Evolutionary conservation across 495 filamentous ascomycete genomes (phyloP).

Genomic region (Penicillium riverlandense): DNA sequence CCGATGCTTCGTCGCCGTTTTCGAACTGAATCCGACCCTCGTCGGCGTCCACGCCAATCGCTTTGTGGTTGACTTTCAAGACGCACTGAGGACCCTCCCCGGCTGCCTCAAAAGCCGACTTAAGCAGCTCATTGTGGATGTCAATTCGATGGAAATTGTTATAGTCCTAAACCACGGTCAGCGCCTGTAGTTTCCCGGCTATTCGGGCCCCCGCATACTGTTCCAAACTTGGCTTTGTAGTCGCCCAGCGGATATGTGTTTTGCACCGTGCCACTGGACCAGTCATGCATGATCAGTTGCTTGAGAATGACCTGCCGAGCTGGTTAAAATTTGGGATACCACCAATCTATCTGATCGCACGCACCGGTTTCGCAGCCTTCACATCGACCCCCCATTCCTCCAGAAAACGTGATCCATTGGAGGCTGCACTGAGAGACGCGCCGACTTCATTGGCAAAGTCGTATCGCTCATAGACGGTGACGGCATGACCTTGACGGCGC

Average conservation of each 20-base stretch:
- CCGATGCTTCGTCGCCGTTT: conserved; percentile 9
- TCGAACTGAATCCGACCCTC: conserved; percentile 15
- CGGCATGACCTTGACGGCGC: conserved; percentile 42
- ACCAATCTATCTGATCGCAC: background rate
- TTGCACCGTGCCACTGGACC: conserved; percentile 16
- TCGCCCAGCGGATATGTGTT: conserved; percentile 19
- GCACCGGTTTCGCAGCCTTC: conserved; percentile 17
- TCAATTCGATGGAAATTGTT: conserved; percentile 27
- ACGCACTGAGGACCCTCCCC: conserved; percentile 12
- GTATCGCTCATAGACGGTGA: conserved; percentile 32
- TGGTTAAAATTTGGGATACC: background rate
- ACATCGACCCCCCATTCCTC: conserved; percentile 24
- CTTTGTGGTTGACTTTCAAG: conserved; percentile 21
- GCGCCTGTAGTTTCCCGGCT: too few relatives aligned
- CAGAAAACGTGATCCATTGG: conserved; percentile 20
- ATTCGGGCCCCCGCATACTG: conserved; percentile 2
- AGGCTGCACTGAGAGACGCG: conserved; percentile 18
- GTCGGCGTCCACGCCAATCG: conserved; percentile 10
- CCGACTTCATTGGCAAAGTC: conserved; percentile 24
- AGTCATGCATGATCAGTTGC: conserved; percentile 25
- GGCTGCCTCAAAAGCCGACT: conserved; percentile 15
- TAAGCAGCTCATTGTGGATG: conserved; percentile 21
- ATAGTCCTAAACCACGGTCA: conserved; percentile 11
- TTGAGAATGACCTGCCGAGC: conserved; percentile 16
- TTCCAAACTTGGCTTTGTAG: conserved; percentile 22